A percentile compares a stretch with the other conserved stretches of the same genome.
Evolutionary conservation across 805 yeast genomes (phyloP).

Genomic region (Myxozyma lipomycoides): DNA sequence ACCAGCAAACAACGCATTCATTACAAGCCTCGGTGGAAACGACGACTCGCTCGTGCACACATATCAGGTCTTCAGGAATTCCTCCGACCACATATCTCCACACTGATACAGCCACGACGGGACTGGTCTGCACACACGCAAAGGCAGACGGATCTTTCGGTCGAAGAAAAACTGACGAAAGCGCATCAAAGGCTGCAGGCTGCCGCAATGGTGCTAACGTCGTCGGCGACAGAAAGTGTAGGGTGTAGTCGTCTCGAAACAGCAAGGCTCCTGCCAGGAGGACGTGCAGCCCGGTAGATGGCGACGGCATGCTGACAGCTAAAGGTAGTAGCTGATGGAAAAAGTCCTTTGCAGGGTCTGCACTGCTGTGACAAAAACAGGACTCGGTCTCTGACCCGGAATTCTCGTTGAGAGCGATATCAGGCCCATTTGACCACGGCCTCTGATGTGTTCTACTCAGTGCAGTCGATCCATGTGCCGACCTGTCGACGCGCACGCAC

Average conservation of each 20-base stretch:
- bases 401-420: no score
- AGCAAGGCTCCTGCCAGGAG: constrained; percentile 21
- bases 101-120: constrained; percentile 16
- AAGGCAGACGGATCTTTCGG: constrained; percentile 18
- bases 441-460: no score
- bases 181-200: constrained; percentile 24
- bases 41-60: constrained; percentile 11
- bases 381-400: no score
- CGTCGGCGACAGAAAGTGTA: constrained; percentile 22
- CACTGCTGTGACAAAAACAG: no score
- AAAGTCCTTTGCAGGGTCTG: no score
- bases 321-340: no score
- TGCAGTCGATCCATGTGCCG: no score
- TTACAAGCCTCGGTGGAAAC: constrained; percentile 5
- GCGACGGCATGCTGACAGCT: not conserved
- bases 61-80: constrained; percentile 19
- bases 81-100: constrained; percentile 17
- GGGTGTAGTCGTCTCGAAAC: constrained; percentile 20
- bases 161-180: constrained; percentile 17
- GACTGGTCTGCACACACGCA: constrained; percentile 21
- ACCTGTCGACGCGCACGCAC: no score
- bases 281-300: constrained; percentile 12
- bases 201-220: constrained; percentile 21
- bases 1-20: constrained; percentile 12
- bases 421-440: no score